Evolutionary conservation across 148 eudicot genomes (phyloP), one percentile per base, ranked within the genome.

Genomic region (Limonium bicolor): DNA sequence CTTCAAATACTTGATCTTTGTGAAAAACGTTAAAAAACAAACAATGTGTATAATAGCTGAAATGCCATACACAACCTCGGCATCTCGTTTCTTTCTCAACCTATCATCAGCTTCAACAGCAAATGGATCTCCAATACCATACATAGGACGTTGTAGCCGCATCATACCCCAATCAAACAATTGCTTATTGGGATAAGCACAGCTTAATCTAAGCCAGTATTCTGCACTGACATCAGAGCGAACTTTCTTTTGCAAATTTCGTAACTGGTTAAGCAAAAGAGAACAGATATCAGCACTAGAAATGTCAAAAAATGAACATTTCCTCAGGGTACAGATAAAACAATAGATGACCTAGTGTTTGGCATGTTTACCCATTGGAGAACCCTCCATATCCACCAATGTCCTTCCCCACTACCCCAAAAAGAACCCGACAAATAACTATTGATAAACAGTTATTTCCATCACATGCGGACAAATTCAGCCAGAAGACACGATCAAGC

Each of bases 101-200:
- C 76, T 80, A 58, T 92, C 86, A 65, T 85, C 94, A 49, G 72
- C 64, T 44, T 82, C 99, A 33, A 67, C 45, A 49, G 82, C 72
- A 74, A 92, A 92, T 54, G 83, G 83, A 66, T 85, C 86, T 36
- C 88, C 95, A 21, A 85, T 63, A 26, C 99, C 99, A 62, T 85
- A 92, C 41, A 64, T 40, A 57, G 83, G 88, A 49, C 80, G 70
- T 34, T 61, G 72, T 52, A 85, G 62, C 30, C 95, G 66, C 56
- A 65, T 70, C 94, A 85, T 78, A 38, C 95, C 90, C 86, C 99
- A 92, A 56, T 92, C 99, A 70, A 68, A 92, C 46, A 92, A 54
- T 66, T 85, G 84, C 58, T 76, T 63, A 17, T 81, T 86, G 29
- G 95, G 90, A 61, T 67, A 60, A 45, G 75, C 78, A 62, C 99